phyloP scores from a whole-genome alignment of 495 filamentous ascomycete genomes.

The Penicillium arizonense region DNA sequence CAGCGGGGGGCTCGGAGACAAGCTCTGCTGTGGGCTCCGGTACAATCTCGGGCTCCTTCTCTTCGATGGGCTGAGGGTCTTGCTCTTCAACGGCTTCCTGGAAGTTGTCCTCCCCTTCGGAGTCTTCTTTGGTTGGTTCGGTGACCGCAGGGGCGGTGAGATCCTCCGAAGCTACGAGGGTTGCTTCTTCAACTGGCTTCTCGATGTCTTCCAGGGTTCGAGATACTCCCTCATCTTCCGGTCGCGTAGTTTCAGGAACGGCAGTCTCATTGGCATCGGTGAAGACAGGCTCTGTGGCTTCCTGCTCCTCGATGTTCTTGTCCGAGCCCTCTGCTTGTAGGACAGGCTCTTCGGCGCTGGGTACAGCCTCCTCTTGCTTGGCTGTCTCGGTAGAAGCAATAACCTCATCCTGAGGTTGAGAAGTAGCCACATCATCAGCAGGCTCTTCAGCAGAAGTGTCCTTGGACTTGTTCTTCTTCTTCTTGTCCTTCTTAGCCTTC shows the following conservation, averaged over 20 bases:
- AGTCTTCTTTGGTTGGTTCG: conserved; percentile 8
- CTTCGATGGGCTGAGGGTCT: background rate
- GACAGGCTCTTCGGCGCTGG: background rate
- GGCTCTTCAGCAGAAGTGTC: conserved; percentile 12
- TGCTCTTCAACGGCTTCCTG: conserved; percentile 25
- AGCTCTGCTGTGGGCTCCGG: background rate
- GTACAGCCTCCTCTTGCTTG: background rate
- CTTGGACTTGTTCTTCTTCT: conserved; percentile 38
- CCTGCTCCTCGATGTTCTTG: background rate
- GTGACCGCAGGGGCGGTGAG: background rate
- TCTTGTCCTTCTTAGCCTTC: conserved; percentile 36
- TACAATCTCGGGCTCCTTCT: conserved; percentile 4
- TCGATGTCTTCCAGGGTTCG: background rate
- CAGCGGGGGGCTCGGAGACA: background rate
- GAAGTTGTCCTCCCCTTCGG: conserved; percentile 22
- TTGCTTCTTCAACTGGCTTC: background rate
- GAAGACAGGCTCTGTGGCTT: background rate
- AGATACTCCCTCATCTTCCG: background rate
- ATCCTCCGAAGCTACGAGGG: background rate
- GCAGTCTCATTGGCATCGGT: background rate
- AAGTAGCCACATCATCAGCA: background rate
- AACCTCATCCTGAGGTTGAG: background rate
- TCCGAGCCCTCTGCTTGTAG: too few relatives aligned
- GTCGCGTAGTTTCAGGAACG: background rate
- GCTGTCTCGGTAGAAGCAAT: background rate